Percentiles rank a stretch among this genome's conserved stretches.
Evolutionary conservation across 306 rosid species (phyloP).

Genomic region (Quercus dentata): DNA sequence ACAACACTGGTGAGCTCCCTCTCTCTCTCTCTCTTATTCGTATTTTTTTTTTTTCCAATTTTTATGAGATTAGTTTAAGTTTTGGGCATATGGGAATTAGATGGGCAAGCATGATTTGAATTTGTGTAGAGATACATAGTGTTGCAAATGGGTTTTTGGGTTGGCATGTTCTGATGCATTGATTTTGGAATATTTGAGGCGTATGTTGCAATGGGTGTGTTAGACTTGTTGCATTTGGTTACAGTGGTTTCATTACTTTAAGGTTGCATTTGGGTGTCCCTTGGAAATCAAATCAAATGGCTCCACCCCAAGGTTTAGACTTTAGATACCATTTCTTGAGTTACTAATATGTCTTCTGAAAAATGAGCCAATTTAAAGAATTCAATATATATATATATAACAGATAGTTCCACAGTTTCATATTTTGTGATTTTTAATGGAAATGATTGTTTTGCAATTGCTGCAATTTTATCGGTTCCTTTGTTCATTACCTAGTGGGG

Average conservation of each 20-base stretch:
- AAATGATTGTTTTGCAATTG: neutral
- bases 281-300: neutral
- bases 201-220: neutral
- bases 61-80: no score
- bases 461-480: neutral
- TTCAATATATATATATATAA: neutral
- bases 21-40: neutral
- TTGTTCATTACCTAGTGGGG: neutral
- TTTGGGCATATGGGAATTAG: no score
- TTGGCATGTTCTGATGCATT: neutral
- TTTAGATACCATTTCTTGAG: neutral
- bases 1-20: neutral
- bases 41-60: neutral
- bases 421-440: neutral
- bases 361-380: neutral
- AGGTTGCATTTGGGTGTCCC: neutral
- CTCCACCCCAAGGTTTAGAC: no score
- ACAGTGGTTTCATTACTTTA: neutral
- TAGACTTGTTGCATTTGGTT: neutral
- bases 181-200: neutral
- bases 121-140: neutral
- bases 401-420: neutral
- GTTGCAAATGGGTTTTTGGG: neutral
- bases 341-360: neutral
- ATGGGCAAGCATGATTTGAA: neutral